These are phyloP conservation scores for Ophiocordyceps camponoti-rufipedis DNA, from an alignment of 2,329 filamentous ascomycete species.

Conservation along the genomic window DNA sequence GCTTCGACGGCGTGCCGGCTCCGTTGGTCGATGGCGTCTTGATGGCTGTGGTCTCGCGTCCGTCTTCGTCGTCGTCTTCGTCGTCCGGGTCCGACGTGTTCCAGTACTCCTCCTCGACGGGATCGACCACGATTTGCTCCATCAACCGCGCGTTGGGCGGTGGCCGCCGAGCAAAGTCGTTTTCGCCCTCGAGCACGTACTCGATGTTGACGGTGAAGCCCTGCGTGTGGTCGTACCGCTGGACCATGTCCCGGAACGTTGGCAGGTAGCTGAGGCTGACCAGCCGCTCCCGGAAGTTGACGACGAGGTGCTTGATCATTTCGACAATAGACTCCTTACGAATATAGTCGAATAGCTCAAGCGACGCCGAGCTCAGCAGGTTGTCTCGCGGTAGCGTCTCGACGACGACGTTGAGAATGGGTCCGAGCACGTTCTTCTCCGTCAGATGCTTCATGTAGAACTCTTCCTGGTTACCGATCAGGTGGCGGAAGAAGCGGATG, in stretches of 20 bases:
- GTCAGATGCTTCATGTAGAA: slow-evolving; percentile 79
- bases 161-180: slow-evolving; percentile 28
- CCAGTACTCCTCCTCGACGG: slow-evolving; percentile 85
- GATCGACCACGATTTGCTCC: slow-evolving; percentile 56
- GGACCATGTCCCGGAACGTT: slow-evolving; percentile 61
- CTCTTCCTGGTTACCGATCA: slow-evolving; percentile 73
- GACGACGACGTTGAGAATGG: slow-evolving; percentile 68
- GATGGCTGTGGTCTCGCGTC: slow-evolving; percentile 5
- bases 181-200: slow-evolving; percentile 55
- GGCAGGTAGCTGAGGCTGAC: slow-evolving; percentile 64
- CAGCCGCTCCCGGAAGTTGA: slow-evolving; percentile 65
- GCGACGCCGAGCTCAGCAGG: slow-evolving; percentile 76
- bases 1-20: slow-evolving; percentile 42
- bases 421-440: slow-evolving; percentile 63
- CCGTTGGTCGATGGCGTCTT: slow-evolving; percentile 35
- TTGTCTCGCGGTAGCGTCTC: slow-evolving; percentile 86
- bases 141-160: slow-evolving; percentile 38
- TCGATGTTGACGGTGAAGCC: slow-evolving; percentile 48
- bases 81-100: slow-evolving; percentile 79
- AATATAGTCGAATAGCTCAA: slow-evolving; percentile 88
- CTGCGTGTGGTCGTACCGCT: slow-evolving; percentile 62
- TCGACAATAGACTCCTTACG: slow-evolving; percentile 67
- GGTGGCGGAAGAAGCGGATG: slow-evolving; percentile 81
- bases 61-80: slow-evolving; percentile 32
- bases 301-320: slow-evolving; percentile 67